Conservation (phyloP, 2,329 filamentous ascomycete species). For the Paecilomyces variotii region DNA sequence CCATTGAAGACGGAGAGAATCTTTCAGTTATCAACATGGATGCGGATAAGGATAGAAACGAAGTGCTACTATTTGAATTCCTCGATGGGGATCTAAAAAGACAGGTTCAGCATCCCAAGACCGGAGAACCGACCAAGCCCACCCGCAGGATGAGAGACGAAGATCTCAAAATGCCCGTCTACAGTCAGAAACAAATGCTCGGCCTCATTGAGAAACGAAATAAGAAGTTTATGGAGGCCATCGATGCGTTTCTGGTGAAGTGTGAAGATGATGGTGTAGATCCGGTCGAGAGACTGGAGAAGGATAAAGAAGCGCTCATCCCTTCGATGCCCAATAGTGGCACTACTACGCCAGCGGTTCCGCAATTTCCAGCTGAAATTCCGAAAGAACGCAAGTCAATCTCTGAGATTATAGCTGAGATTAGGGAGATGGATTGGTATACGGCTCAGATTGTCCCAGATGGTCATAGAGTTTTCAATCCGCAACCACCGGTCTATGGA, state of each 20-base stretch:
- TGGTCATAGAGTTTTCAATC: slow-evolving; percentile 83
- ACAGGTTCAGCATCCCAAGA: slow-evolving; percentile 64
- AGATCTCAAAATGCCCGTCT: slow-evolving; percentile 83
- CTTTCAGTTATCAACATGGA: slow-evolving; percentile 18
- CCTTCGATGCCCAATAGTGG: slow-evolving; percentile 48
- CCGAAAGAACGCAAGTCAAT: slow-evolving; percentile 73
- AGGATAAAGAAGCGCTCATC: slow-evolving; percentile 53
- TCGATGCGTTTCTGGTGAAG: slow-evolving; percentile 67
- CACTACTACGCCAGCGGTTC: slow-evolving; percentile 30
- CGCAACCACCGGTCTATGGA: slow-evolving; percentile 72
- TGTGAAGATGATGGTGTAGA: slow-evolving; percentile 58
- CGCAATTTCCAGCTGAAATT: slow-evolving; percentile 57
- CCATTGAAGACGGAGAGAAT: slow-evolving; percentile 5
- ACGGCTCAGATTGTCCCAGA: slow-evolving; percentile 86
- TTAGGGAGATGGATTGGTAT: slow-evolving; percentile 81
- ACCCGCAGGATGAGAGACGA: slow-evolving; percentile 65
- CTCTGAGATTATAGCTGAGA: slow-evolving; percentile 74
- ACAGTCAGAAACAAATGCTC: slow-evolving; percentile 86
- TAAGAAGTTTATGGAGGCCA: slow-evolving; percentile 67
- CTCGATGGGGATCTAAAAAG: slow-evolving; percentile 83
- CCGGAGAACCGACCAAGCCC: slow-evolving; percentile 62
- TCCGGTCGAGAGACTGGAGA: slow-evolving; percentile 57
- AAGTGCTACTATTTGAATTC: slow-evolving; percentile 87
- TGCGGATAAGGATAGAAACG: slow-evolving; percentile 34
- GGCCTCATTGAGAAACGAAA: slow-evolving; percentile 84